Conservation (phyloP, 805 yeast species). For the Torulaspora delbrueckii region DNA sequence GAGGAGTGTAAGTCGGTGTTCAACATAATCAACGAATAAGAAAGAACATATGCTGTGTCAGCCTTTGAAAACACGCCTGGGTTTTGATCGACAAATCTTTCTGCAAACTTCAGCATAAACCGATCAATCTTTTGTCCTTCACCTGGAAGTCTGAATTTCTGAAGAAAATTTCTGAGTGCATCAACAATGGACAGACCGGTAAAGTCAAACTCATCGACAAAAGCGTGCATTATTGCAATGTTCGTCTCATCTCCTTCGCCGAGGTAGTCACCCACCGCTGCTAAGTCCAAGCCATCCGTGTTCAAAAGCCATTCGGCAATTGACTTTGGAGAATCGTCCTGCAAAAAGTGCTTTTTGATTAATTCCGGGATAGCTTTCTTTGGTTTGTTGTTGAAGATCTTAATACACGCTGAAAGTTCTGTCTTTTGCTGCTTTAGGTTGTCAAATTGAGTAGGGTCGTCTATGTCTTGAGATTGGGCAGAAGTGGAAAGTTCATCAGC, state of each 20-base stretch:
- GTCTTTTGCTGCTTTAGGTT: slow-evolving; percentile 77
- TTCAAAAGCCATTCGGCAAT: slow-evolving; percentile 72
- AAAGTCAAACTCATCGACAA: slow-evolving; percentile 85
- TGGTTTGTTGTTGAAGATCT: slow-evolving; percentile 79
- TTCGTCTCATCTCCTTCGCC: slow-evolving; percentile 84
- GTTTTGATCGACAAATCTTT: slow-evolving; percentile 81
- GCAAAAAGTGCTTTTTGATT: slow-evolving; percentile 58
- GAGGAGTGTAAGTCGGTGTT: slow-evolving; percentile 92
- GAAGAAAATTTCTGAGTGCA: slow-evolving; percentile 79
- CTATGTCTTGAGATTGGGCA: slow-evolving; percentile 39
- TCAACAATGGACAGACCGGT: slow-evolving; percentile 65
- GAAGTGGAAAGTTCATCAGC: slow-evolving; percentile 18
- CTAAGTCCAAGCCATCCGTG: slow-evolving; percentile 74
- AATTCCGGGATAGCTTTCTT: slow-evolving; percentile 68
- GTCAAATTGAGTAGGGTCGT: slow-evolving; percentile 82
- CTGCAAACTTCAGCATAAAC: slow-evolving; percentile 95
- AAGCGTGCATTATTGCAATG: slow-evolving; percentile 84
- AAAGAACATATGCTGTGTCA: slow-evolving; percentile 86
- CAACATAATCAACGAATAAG: slow-evolving; percentile 86
- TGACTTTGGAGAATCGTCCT: slow-evolving; percentile 53
- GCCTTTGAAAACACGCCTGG: slow-evolving; percentile 87
- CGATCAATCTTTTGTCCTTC: slow-evolving; percentile 98
- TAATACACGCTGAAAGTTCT: slow-evolving; percentile 69
- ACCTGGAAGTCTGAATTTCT: slow-evolving; percentile 90
- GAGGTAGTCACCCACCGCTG: slow-evolving; percentile 81